phyloP scores from a whole-genome alignment of 208 protist genomes.

The Entamoeba histolytica region DNA sequence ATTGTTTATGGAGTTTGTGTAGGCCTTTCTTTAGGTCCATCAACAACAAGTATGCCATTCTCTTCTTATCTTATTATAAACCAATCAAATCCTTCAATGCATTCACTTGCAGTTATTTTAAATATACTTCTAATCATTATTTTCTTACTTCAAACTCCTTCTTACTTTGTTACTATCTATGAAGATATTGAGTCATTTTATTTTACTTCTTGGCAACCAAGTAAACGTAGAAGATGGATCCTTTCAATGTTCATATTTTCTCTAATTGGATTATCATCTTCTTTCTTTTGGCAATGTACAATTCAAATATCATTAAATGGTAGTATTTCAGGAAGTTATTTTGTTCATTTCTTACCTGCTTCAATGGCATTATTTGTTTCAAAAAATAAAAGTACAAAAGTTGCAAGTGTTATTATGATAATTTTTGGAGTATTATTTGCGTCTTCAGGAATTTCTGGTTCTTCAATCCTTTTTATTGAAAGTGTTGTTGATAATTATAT shows the following conservation, averaged over 20 bases:
- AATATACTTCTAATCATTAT: background rate
- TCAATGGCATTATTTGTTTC: background rate
- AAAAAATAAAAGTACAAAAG: background rate
- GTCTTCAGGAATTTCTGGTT: background rate
- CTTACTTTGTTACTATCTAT: background rate
- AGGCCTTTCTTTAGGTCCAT: background rate
- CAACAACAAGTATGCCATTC: background rate
- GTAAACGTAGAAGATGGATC: background rate
- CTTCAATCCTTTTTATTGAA: background rate
- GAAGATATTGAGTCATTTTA: background rate
- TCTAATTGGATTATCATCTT: background rate
- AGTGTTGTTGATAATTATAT: background rate
- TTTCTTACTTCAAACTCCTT: background rate
- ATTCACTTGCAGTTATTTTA: background rate
- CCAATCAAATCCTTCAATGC: background rate
- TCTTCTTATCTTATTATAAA: background rate
- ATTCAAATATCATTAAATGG: background rate
- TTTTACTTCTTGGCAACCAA: background rate
- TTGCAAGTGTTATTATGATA: background rate
- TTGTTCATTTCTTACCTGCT: background rate
- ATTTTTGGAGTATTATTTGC: background rate
- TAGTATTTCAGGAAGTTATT: background rate
- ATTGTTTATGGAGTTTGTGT: background rate
- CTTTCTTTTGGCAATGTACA: background rate
- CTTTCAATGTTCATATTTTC: background rate